Evolutionary conservation across 208 protist species (phyloP).

Genomic region (Polymyxa betae): DNA sequence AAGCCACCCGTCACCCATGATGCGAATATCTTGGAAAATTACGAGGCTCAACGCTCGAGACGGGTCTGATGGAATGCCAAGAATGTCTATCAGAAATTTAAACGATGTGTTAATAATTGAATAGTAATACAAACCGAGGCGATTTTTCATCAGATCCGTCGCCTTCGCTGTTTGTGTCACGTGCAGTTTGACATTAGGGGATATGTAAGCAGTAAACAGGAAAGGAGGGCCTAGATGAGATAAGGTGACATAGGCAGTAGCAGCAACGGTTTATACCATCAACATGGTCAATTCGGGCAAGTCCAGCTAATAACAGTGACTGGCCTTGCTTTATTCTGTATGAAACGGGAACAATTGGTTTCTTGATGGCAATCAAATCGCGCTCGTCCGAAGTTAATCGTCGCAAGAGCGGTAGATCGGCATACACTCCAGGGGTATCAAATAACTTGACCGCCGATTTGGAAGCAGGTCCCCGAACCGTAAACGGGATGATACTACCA

Average conservation of each 20-base stretch:
- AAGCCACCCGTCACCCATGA: neutral
- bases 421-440: slow-evolving; percentile 41
- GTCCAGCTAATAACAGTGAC: slow-evolving; percentile 7
- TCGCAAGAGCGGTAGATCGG: slow-evolving; percentile 3
- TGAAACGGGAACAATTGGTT: neutral
- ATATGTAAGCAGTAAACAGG: slow-evolving; percentile 30
- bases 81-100: slow-evolving; percentile 12
- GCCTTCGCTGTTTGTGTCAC: neutral
- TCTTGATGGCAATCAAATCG: neutral
- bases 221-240: neutral
- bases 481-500: slow-evolving; percentile 5
- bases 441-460: neutral
- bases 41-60: neutral
- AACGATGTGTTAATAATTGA: neutral
- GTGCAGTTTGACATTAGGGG: neutral
- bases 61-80: neutral
- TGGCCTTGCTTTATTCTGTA: slow-evolving; percentile 3
- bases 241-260: slow-evolving; percentile 3
- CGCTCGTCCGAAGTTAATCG: neutral
- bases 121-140: neutral
- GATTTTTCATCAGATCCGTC: neutral
- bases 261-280: neutral
- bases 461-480: neutral
- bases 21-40: neutral
- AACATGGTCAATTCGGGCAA: slow-evolving; percentile 32